A percentile compares a stretch with the other conserved stretches of the same genome.
Evolutionary conservation across 495 filamentous ascomycete genomes (phyloP).

Genomic region (Parathielavia hyrcaniae): DNA sequence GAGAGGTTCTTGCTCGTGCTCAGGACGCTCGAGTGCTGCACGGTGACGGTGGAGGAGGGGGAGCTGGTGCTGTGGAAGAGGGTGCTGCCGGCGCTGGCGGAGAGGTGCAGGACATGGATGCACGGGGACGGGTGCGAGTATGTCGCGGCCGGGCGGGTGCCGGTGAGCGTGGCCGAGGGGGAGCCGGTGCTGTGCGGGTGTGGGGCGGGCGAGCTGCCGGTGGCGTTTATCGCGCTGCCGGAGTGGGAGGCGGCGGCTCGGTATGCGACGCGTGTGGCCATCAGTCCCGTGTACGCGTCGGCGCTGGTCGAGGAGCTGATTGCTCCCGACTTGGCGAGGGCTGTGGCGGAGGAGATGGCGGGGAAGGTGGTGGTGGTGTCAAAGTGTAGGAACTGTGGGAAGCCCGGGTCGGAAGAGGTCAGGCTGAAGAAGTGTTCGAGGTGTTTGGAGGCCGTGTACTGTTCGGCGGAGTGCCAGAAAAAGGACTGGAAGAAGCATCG

Average conservation of each 20-base stretch:
- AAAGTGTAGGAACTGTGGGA: slow-evolving; percentile 30
- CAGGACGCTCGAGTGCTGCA: slow-evolving; percentile 22
- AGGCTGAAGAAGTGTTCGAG: slow-evolving; percentile 28
- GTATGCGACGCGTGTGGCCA: slow-evolving; percentile 33
- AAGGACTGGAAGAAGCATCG: slow-evolving; percentile 38
- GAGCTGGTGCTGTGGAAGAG: slow-evolving; percentile 49
- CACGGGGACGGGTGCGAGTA: slow-evolving; percentile 49
- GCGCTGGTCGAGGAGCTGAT: slow-evolving; percentile 31
- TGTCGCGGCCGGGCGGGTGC: slow-evolving; percentile 21
- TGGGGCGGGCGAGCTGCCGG: slow-evolving; percentile 31
- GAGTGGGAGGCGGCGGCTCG: slow-evolving; percentile 27
- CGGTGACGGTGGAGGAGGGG: slow-evolving; percentile 34
- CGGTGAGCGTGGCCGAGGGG: slow-evolving; percentile 27
- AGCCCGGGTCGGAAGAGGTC: slow-evolving; percentile 17
- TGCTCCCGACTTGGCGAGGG: slow-evolving; percentile 9
- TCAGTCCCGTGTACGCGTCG: slow-evolving; percentile 33
- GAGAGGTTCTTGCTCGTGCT: slow-evolving; percentile 29
- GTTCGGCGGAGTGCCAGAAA: slow-evolving; percentile 34
- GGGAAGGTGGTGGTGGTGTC: neutral
- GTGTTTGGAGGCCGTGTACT: slow-evolving; percentile 32
- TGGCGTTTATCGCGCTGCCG: slow-evolving; percentile 28
- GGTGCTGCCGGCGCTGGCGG: slow-evolving; percentile 42
- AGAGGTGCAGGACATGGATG: slow-evolving; percentile 50
- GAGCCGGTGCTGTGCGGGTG: slow-evolving; percentile 34
- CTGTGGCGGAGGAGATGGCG: neutral